Evolutionary conservation across 169 alveolate species (phyloP).

Genomic region (Perkinsus olseni): DNA sequence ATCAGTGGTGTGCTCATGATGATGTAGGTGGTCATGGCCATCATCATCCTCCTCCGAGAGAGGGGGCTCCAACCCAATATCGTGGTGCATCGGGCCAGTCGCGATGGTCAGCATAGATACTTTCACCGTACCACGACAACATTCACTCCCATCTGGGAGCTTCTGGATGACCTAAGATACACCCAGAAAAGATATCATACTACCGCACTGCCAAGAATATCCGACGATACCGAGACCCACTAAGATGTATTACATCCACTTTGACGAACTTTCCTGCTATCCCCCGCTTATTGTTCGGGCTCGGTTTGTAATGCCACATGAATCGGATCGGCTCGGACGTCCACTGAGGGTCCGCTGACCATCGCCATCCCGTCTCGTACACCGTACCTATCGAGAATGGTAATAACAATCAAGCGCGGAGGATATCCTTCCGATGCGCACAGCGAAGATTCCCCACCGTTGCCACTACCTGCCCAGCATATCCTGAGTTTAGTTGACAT

Average conservation of each 20-base stretch:
- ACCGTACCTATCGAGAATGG: background rate
- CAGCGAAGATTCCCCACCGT: background rate
- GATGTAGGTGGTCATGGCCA: background rate
- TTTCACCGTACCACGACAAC: background rate
- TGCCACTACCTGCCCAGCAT: background rate
- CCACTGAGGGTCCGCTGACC: background rate
- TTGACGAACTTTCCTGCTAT: background rate
- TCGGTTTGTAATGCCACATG: background rate
- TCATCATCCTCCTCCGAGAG: background rate
- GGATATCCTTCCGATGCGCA: background rate
- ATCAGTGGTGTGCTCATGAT: background rate
- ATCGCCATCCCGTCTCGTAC: background rate
- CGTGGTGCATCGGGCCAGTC: background rate
- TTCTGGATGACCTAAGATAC: background rate
- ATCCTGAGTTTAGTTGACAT: background rate
- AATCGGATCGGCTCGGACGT: background rate
- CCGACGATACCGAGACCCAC: too few relatives aligned
- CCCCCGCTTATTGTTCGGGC: background rate
- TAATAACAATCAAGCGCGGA: background rate
- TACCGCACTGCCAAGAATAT: background rate
- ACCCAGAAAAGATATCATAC: background rate
- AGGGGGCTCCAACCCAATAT: background rate
- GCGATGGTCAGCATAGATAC: background rate
- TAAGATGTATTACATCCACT: background rate
- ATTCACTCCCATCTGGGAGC: background rate